phyloP scores from a whole-genome alignment of 768 basidiomycete genomes.

The Leucosporidium creatinivorum region DNA sequence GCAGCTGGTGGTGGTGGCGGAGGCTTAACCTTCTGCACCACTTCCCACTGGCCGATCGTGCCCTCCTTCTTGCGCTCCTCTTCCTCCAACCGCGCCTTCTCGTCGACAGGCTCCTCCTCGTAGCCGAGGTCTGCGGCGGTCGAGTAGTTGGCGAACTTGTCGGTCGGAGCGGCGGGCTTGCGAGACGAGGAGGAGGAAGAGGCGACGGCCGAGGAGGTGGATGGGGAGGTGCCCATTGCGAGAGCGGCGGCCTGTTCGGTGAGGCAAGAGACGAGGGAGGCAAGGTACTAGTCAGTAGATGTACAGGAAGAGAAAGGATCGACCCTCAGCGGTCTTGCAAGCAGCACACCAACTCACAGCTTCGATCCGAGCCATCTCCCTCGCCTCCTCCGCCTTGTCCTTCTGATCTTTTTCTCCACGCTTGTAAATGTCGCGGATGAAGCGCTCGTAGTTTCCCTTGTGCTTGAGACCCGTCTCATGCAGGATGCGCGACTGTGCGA shows the following conservation, averaged over 20 bases:
- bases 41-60: conserved; percentile 26
- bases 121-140: conserved; percentile 78
- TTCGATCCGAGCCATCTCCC: conserved; percentile 80
- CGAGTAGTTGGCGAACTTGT: conserved; percentile 67
- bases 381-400: conserved; percentile 56
- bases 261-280: not conserved
- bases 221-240: conserved; percentile 46
- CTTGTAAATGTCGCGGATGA: conserved; percentile 88
- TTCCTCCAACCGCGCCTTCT: conserved; percentile 50
- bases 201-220: conserved; percentile 42
- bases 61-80: conserved; percentile 41
- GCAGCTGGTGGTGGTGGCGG: not conserved
- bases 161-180: conserved; percentile 28
- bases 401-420: conserved; percentile 51
- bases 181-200: conserved; percentile 49
- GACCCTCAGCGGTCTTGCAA: not conserved
- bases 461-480: conserved; percentile 92
- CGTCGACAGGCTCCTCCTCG: conserved; percentile 65
- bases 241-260: conserved; percentile 61
- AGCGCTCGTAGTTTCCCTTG: conserved; percentile 88
- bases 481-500: conserved; percentile 65
- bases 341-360: conserved; percentile 48
- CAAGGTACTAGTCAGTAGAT: not conserved
- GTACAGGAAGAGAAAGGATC: not conserved
- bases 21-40: conserved; percentile 12